A percentile compares a stretch with the other conserved stretches of the same genome.
Evolutionary conservation across 768 basidiomycete species (phyloP).

Genomic region (Leccinum disarticulatum): DNA sequence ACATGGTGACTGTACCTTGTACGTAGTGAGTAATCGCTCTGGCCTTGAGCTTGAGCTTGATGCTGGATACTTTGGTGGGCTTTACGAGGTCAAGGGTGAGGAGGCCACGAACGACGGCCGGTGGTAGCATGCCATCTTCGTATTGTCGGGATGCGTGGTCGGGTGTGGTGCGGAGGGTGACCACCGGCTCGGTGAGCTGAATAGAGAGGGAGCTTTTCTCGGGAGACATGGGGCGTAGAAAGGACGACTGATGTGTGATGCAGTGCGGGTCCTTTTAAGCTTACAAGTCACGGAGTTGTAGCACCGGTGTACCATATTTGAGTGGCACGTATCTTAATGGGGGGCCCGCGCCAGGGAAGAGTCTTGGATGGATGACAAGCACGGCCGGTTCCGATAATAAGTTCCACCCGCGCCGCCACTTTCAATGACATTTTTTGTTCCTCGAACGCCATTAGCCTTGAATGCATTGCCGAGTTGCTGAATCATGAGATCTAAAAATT

Average conservation of each 20-base stretch:
- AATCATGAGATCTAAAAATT: background rate
- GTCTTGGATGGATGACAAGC: background rate
- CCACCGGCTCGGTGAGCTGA: constrained; percentile 69
- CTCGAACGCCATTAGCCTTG: background rate
- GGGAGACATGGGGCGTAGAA: constrained; percentile 9
- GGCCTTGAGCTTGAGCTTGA: constrained; percentile 80
- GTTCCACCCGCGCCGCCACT: constrained; percentile 7
- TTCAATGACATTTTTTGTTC: background rate
- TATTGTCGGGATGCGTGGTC: constrained; percentile 34
- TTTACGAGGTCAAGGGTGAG: constrained; percentile 66
- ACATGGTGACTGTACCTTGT: constrained; percentile 59
- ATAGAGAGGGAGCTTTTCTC: constrained; percentile 51
- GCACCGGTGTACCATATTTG: background rate
- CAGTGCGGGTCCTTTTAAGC: constrained; percentile 2
- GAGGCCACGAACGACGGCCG: constrained; percentile 64
- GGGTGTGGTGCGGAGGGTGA: constrained; percentile 54
- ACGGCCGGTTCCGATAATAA: constrained; percentile 2
- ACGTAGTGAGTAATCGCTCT: constrained; percentile 75
- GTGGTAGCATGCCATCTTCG: constrained; percentile 44
- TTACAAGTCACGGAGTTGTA: background rate
- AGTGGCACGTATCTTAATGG: background rate
- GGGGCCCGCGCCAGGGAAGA: background rate
- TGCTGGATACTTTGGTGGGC: constrained; percentile 82
- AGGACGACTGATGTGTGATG: background rate
- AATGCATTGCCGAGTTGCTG: background rate